These are phyloP conservation scores for Trichophyton rubrum DNA, from an alignment of 2,329 filamentous ascomycete species.

Conservation along the genomic window DNA sequence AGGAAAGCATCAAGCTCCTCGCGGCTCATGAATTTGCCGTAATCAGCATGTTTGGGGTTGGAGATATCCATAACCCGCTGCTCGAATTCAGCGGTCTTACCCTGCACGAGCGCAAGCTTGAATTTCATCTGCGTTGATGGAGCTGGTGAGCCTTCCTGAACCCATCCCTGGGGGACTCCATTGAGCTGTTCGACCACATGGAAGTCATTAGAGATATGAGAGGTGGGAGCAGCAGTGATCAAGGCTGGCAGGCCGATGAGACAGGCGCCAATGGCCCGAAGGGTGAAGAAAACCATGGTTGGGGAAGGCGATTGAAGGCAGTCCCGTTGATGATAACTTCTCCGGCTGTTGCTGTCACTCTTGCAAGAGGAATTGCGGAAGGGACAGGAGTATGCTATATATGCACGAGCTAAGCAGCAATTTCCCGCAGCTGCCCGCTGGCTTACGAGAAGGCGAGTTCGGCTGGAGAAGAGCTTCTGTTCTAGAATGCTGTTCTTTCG, in stretches of 20 bases:
- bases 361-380: not conserved
- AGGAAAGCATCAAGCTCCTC: constrained; percentile 45
- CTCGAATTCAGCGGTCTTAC: constrained; percentile 43
- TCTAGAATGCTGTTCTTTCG: not conserved
- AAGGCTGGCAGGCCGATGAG: constrained; percentile 8
- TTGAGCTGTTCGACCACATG: constrained; percentile 18
- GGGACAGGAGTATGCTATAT: not conserved
- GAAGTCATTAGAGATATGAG: not conserved
- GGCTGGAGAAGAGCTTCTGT: not conserved
- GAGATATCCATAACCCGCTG: constrained; percentile 49
- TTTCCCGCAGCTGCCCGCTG: constrained; percentile 1
- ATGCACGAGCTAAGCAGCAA: not conserved
- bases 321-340: not conserved
- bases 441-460: not conserved
- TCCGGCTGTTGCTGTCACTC: not conserved
- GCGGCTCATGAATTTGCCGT: constrained; percentile 51
- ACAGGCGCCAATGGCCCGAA: constrained; percentile 10
- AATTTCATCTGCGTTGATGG: constrained; percentile 35
- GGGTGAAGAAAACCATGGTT: constrained; percentile 8
- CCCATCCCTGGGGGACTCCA: constrained; percentile 24
- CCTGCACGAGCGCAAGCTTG: constrained; percentile 39
- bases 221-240: constrained; percentile 8
- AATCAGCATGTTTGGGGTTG: constrained; percentile 45
- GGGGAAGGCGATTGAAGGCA: not conserved
- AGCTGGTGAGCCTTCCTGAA: constrained; percentile 16